phyloP scores from a whole-genome alignment of 1,139 yeast genomes.

The Debaryomycetaceae sp. region DNA sequence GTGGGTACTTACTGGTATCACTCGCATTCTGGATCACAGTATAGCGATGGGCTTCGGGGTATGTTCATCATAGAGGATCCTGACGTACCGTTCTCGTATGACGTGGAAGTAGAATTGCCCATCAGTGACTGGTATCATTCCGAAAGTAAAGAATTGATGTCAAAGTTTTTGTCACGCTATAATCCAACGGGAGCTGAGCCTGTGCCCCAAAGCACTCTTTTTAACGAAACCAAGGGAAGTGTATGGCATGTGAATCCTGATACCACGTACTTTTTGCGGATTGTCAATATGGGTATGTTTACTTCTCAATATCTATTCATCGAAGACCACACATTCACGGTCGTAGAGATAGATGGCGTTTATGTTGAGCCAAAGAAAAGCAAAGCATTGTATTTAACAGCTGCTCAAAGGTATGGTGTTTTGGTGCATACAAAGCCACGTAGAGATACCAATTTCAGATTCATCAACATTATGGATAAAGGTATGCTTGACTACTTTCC shows the following conservation, averaged over 20 bases:
- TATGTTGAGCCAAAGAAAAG: slow-evolving; percentile 65
- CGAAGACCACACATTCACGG: slow-evolving; percentile 78
- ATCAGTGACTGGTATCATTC: slow-evolving; percentile 86
- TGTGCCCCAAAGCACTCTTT: slow-evolving; percentile 72
- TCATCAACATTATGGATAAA: slow-evolving; percentile 73
- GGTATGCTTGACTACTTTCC: slow-evolving; percentile 78
- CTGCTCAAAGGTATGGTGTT: slow-evolving; percentile 77
- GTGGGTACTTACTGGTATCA: slow-evolving; percentile 95
- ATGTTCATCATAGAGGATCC: slow-evolving; percentile 62
- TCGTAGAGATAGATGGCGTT: slow-evolving; percentile 83
- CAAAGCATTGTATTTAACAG: slow-evolving; percentile 59
- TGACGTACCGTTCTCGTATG: slow-evolving; percentile 52
- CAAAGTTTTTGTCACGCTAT: slow-evolving; percentile 58
- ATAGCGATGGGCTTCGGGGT: slow-evolving; percentile 91
- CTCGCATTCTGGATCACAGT: slow-evolving; percentile 81
- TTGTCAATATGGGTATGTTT: slow-evolving; percentile 82
- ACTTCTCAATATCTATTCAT: slow-evolving; percentile 81
- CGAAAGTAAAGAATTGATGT: slow-evolving; percentile 48
- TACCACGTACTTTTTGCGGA: slow-evolving; percentile 73
- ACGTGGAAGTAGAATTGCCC: slow-evolving; percentile 68
- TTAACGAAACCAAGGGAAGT: slow-evolving; percentile 73
- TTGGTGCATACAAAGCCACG: slow-evolving; percentile 65
- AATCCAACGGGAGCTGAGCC: slow-evolving; percentile 99
- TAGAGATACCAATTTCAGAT: slow-evolving; percentile 63
- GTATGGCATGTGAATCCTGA: slow-evolving; percentile 73